phyloP scores from a whole-genome alignment of 1,284 basidiomycete species.

The Ceratobasidium sp. region DNA sequence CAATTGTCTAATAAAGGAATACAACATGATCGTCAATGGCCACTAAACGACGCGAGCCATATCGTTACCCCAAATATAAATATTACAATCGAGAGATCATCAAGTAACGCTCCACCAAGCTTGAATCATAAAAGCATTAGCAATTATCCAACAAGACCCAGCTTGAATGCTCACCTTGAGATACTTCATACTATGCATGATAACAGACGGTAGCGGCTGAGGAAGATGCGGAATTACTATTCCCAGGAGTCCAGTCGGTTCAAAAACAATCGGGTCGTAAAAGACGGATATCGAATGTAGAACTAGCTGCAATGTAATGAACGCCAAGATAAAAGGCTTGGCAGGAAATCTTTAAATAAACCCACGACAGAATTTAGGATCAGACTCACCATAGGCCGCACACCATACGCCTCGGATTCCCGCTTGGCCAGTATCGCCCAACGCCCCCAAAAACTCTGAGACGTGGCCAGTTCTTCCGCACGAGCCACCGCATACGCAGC shows the following conservation, averaged over 20 bases:
- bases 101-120: slow-evolving; percentile 31
- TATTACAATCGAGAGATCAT: slow-evolving; percentile 43
- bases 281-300: slow-evolving; percentile 79
- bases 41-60: slow-evolving; percentile 11
- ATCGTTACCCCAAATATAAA: slow-evolving; percentile 41
- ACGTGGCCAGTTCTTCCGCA: slow-evolving; percentile 11
- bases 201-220: slow-evolving; percentile 69
- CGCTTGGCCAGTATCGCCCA: slow-evolving; percentile 68
- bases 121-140: not conserved
- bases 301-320: slow-evolving; percentile 75
- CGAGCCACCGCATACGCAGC: slow-evolving; percentile 56
- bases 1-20: slow-evolving; percentile 28
- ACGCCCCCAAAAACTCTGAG: slow-evolving; percentile 61
- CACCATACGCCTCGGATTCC: slow-evolving; percentile 60
- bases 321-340: slow-evolving; percentile 84
- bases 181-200: slow-evolving; percentile 74
- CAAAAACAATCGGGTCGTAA: slow-evolving; percentile 67
- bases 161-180: slow-evolving; percentile 65
- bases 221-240: slow-evolving; percentile 64
- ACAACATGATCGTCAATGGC: slow-evolving; percentile 20
- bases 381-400: slow-evolving; percentile 68
- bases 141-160: not conserved
- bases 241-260: slow-evolving; percentile 16
- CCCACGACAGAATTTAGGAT: not conserved
- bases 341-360: not conserved